phyloP scores from a whole-genome alignment of 2,329 filamentous ascomycete genomes.

The Colletotrichum godetiae region DNA sequence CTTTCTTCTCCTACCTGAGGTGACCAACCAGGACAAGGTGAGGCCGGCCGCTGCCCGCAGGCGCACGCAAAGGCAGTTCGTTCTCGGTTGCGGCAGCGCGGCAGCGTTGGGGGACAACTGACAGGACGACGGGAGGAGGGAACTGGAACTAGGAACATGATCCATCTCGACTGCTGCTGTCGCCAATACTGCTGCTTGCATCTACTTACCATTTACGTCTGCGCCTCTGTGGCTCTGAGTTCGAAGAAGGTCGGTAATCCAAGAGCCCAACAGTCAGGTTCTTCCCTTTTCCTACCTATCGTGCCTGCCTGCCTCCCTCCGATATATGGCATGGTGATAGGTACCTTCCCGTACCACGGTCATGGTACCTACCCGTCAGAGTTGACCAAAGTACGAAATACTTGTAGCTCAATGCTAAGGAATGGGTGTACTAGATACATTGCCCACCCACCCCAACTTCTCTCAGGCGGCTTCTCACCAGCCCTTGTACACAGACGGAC shows the following conservation, averaged over 20 bases:
- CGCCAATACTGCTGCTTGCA: not conserved
- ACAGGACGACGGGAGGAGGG: not conserved
- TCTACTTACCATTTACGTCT: not conserved
- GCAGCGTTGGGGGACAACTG: not conserved
- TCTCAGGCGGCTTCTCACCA: constrained; percentile 1
- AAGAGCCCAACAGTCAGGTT: not conserved
- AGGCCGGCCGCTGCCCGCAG: no score
- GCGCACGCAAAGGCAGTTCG: not conserved
- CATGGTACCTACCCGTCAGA: constrained; percentile 18
- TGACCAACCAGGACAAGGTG: not conserved
- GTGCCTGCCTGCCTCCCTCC: not conserved
- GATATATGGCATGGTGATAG: not conserved
- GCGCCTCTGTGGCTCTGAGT: not conserved
- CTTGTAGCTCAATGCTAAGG: not conserved
- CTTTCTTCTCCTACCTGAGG: no score
- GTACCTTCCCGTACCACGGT: not conserved
- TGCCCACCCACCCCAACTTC: not conserved
- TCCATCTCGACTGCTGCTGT: not conserved
- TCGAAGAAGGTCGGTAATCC: not conserved
- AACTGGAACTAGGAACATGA: not conserved
- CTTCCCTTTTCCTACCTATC: not conserved
- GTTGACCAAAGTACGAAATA: not conserved
- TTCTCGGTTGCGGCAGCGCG: not conserved
- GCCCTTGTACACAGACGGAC: not conserved
- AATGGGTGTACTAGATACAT: not conserved